A percentile compares a stretch with the other conserved stretches of the same genome.
phyloP scores from a whole-genome alignment of 192 early-diverging fungal species.

The Coemansia sp. region DNA sequence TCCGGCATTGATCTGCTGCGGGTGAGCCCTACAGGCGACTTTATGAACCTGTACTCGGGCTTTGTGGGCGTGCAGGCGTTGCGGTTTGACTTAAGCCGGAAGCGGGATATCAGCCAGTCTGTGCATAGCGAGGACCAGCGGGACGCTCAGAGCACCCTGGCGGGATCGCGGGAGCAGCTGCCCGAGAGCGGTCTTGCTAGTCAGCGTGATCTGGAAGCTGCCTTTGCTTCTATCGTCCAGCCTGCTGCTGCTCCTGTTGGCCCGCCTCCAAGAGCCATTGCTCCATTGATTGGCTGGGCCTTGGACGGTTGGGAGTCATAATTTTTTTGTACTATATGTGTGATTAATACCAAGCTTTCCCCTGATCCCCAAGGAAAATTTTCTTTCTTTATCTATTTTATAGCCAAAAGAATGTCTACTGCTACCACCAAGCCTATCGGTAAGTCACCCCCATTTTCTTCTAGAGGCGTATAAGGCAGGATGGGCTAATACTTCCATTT shows the following conservation, averaged over 20 bases:
- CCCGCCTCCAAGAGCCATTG: conserved; percentile 15
- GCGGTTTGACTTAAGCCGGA: not conserved
- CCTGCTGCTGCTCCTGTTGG: not conserved
- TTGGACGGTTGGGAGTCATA: conserved; percentile 15
- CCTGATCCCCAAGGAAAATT: conserved; percentile 1
- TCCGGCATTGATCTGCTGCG: conserved; percentile 46
- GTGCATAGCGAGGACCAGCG: conserved; percentile 23
- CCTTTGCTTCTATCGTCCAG: conserved; percentile 1
- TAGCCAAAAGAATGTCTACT: not conserved
- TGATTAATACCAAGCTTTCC: too few species aligned
- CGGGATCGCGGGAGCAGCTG: conserved; percentile 12
- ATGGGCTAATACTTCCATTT: not conserved
- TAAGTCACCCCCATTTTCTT: too few species aligned
- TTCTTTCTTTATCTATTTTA: not conserved
- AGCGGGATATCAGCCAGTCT: conserved; percentile 12
- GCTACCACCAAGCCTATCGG: too few species aligned
- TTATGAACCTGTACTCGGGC: conserved; percentile 43
- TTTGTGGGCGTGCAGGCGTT: conserved; percentile 49
- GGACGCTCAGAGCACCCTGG: conserved; percentile 27
- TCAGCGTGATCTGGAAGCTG: conserved; percentile 5
- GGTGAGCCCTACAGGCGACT: not conserved
- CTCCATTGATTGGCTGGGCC: conserved; percentile 47
- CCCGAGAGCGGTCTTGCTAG: not conserved
- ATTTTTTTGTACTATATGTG: too few species aligned
- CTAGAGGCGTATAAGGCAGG: too few species aligned